A percentile compares a stretch with the other conserved stretches of the same genome.
Conservation (phyloP, 1,139 yeast species). For the Geotrichum carabidarum region DNA sequence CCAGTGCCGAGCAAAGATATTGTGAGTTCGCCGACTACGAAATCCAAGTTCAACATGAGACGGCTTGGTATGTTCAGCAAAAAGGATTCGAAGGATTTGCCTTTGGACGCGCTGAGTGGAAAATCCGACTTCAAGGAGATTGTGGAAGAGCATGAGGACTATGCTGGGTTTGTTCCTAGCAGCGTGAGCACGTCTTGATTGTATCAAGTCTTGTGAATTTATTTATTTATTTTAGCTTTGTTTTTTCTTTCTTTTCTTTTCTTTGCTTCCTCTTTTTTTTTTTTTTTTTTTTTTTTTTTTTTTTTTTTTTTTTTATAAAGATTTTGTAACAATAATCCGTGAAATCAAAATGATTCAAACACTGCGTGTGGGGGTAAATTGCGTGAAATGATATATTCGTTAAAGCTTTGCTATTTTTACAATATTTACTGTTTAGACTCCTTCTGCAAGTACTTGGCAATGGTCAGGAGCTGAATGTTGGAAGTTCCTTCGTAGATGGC, state of each 20-base stretch:
- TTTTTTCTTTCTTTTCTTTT: background rate
- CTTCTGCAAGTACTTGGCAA: slow-evolving; percentile 42
- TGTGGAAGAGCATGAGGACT: background rate
- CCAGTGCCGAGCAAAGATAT: background rate
- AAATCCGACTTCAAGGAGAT: background rate
- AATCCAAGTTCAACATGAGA: slow-evolving; percentile 16
- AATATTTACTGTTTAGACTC: slow-evolving; percentile 26
- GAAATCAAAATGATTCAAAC: background rate
- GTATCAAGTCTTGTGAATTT: background rate
- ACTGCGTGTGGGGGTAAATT: no score
- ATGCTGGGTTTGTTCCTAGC: no score
- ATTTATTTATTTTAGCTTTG: background rate
- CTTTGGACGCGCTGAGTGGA: background rate
- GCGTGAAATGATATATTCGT: background rate
- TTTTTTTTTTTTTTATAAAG: background rate
- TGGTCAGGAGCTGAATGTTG: slow-evolving; percentile 44
- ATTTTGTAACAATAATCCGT: background rate
- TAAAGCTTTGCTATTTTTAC: background rate
- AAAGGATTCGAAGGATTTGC: slow-evolving; percentile 11
- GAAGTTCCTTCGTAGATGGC: slow-evolving; percentile 45
- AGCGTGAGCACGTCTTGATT: no score
- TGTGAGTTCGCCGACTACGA: background rate
- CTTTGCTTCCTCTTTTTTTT: background rate
- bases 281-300: background rate
- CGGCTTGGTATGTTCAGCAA: slow-evolving; percentile 17